These are phyloP conservation scores for Wallacemonas sp. DNA, from an alignment of 208 protist genomes.

Conservation along the genomic window DNA sequence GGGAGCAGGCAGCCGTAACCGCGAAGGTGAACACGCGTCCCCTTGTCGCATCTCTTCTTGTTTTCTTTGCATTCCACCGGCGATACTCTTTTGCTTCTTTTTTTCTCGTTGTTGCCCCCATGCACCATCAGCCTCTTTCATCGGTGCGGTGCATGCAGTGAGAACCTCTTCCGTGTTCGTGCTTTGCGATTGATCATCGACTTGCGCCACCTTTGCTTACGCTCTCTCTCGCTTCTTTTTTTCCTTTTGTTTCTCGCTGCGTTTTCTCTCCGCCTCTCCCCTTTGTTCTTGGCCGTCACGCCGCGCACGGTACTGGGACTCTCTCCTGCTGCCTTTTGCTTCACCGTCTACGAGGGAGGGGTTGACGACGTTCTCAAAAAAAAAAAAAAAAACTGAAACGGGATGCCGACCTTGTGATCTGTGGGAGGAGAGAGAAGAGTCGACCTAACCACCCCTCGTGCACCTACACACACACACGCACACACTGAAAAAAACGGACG, in stretches of 20 bases:
- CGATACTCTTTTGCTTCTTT: no score
- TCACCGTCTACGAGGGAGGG: background rate
- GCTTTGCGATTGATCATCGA: no score
- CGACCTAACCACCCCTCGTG: background rate
- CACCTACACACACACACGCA: constrained; percentile 5
- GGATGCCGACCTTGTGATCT: background rate
- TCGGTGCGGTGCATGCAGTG: no score
- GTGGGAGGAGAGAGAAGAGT: no score
- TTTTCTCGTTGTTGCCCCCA: no score
- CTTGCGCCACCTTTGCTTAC: background rate
- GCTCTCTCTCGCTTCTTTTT: constrained; percentile 5
- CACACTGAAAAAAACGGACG: background rate
- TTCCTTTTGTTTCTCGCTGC: constrained; percentile 8
- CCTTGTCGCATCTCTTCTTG: no score
- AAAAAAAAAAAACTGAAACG: constrained; percentile 1
- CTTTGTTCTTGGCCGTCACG: background rate
- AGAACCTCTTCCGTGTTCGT: no score
- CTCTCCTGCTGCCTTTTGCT: background rate
- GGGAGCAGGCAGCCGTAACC: no score
- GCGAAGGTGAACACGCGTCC: no score
- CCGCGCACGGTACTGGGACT: no score
- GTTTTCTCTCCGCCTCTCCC: background rate
- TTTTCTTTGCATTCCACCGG: no score
- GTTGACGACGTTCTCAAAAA: background rate
- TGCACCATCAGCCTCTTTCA: no score